Evolutionary conservation across 129 eudicot species (phyloP), one percentile per base, ranked within the genome.

Genomic region (Pseudognaphalium luteoalbum): DNA sequence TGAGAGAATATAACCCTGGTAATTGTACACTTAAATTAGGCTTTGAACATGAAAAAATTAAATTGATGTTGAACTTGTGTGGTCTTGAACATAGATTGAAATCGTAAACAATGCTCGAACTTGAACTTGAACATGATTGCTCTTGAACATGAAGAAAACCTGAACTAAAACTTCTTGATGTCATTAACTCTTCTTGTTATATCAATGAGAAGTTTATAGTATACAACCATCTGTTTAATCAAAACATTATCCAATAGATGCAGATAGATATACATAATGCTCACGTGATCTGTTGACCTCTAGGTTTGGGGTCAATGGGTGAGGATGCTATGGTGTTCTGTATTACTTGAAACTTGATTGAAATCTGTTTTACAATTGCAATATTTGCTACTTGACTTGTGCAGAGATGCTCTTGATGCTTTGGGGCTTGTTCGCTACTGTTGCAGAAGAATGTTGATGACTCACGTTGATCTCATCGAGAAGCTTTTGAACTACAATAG

Each of bases 391-490:
- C 52, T 57, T 73, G 75, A 66, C 37, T 67, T 80, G 56, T 84
- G 70, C 91, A 93, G 98, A 42, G 98, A 93, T 81, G 98, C 98
- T 50, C 93, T 90, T 58, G 98, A 93, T 88, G 89, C 97, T 10
- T 65, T 93, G 82, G 88, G 86, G 54, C 84, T 93, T 83, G 96
- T 90, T 42, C 98, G 97, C 4, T 93, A 90, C 56, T 93, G 98
- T 73, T 93, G 98, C 71, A 84, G 98, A 82, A 88, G 97, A 75
- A 93, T 93, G 98, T 87, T 93, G 67, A 93, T 93, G 98, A 93
- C 97, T 62, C 98, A 93, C 73, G 97, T 93, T 76, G 98, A 93
- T 79, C 95, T 93, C 80, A 93, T 93, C 51, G 98, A 93, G 91
- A 93, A 90, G 93, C 98, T 93, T 68, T 88, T 93, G 83, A 90